These are phyloP conservation scores for Magnolia kwangsiensis DNA, from an alignment of 164 flowering plant species.

Conservation along the genomic window DNA sequence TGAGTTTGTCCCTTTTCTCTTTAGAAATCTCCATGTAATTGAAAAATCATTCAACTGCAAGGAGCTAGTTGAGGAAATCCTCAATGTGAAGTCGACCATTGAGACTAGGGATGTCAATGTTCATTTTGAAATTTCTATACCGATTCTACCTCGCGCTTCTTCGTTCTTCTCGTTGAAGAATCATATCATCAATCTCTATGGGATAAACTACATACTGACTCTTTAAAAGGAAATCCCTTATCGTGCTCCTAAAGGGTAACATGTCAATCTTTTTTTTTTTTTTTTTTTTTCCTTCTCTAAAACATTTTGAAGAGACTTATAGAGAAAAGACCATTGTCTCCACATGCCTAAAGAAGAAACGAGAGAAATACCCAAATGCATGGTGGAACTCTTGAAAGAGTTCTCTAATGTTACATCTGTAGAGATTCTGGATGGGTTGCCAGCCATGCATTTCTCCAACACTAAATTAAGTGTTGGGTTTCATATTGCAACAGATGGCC, in stretches of 20 bases:
- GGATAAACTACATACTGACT: not conserved
- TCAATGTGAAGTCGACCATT: no score
- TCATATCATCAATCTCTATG: no score
- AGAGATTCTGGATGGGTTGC: not conserved
- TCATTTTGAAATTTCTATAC: no score
- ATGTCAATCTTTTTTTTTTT: not conserved
- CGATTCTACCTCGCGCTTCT: no score
- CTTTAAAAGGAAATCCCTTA: not conserved
- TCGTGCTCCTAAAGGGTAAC: no score
- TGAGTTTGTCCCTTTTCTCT: no score
- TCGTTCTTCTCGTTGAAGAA: no score
- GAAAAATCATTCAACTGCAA: no score
- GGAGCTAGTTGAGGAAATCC: no score
- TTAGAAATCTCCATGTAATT: no score
- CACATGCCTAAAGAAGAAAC: not conserved
- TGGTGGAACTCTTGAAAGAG: not conserved
- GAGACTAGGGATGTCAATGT: no score
- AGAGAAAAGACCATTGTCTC: not conserved
- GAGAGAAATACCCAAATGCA: not conserved
- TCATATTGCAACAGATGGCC: not conserved
- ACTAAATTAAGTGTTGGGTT: conserved; percentile 1
- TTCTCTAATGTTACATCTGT: not conserved
- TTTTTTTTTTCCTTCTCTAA: not conserved
- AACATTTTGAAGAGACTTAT: not conserved
- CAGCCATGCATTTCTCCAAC: not conserved